Conservation (phyloP, 257 asterid genomes). For the Penstemon barbatus region DNA sequence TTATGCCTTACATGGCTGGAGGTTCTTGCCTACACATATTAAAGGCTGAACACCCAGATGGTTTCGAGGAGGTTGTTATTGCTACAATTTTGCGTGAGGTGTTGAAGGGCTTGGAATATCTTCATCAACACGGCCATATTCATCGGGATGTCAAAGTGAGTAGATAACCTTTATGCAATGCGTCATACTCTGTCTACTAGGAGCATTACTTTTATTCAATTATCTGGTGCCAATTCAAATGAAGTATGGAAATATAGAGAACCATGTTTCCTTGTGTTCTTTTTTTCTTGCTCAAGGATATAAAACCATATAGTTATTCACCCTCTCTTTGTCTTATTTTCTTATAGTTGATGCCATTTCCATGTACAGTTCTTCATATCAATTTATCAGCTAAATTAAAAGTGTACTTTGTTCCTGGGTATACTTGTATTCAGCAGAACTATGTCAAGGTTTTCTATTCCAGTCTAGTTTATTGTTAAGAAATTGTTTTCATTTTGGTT, state of each 20-base stretch:
- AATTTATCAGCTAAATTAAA: not conserved
- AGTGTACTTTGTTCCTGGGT: not conserved
- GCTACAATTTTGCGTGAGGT: conserved; percentile 91
- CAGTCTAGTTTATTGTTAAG: not conserved
- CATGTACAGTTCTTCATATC: not conserved
- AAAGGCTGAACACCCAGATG: conserved; percentile 88
- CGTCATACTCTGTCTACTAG: not conserved
- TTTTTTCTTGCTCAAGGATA: not conserved
- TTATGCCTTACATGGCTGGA: conserved; percentile 97
- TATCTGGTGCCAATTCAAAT: conserved; percentile 9
- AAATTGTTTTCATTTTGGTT: not conserved
- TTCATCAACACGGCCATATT: conserved; percentile 95
- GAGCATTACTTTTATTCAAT: conserved; percentile 13
- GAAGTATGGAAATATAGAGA: conserved; percentile 13
- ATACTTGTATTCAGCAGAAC: conserved; percentile 13
- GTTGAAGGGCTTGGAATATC: conserved; percentile 89
- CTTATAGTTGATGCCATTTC: not conserved
- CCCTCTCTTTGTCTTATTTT: not conserved
- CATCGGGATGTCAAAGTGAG: conserved; percentile 97
- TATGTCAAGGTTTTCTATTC: conserved; percentile 10
- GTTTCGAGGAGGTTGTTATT: conserved; percentile 90
- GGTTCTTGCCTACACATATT: conserved; percentile 97
- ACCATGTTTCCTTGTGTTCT: not conserved
- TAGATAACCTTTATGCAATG: conserved; percentile 26
- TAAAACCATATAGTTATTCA: not conserved